Base-by-base conservation (phyloP, 805 yeast species). In the Saturnispora silvae region DNA sequence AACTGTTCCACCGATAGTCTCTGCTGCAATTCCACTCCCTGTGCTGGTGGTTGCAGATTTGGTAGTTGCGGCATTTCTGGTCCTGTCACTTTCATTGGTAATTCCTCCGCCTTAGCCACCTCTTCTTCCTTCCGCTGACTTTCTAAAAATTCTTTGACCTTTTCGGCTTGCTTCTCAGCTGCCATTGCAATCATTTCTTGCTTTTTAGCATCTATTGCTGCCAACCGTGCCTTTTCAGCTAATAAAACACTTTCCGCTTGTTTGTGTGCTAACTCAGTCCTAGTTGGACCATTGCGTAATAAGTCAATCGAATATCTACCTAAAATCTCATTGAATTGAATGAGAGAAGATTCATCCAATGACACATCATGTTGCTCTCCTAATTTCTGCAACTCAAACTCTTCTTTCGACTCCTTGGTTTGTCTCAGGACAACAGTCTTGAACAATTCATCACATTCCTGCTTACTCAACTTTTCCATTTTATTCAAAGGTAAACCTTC, bases 361-460 rank as follows among this genome's bases (percentile, higher is more conserved):
- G 38, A 29, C 19, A 43, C 23, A 33, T 42, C 40, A 29, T 44
- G 47, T 2, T 25, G 40, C 11, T 39, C 28, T 13, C 36, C 24
- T 7, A 37, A 23, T n/a, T 33, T 34, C 7, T 35, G 36, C 24
- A 40, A 38, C n/a, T 44, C 47, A 19, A 35, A 39, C 10, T 45
- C 43, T 20, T 44, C 44, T 38, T 40, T 44, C 15, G 31, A 36
- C 7, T 44, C 48, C 27, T 37, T 45, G 1, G 45, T 40, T 33
- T 40, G 44, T 28, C 39, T 41, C 5, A 31, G 33, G 17, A 34
- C 28, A 10, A 37, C 37, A 20, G 27, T 27, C 24, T 18, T 20
- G 11, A 27, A 24, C n/a, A 42, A 23, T 11, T 22, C 14, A 22
- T 45, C 42, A 35, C 40, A 30, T 22, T 46, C 45, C 3, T 28